phyloP scores from a whole-genome alignment of 208 protist species.

The Phytomonas sp. region DNA sequence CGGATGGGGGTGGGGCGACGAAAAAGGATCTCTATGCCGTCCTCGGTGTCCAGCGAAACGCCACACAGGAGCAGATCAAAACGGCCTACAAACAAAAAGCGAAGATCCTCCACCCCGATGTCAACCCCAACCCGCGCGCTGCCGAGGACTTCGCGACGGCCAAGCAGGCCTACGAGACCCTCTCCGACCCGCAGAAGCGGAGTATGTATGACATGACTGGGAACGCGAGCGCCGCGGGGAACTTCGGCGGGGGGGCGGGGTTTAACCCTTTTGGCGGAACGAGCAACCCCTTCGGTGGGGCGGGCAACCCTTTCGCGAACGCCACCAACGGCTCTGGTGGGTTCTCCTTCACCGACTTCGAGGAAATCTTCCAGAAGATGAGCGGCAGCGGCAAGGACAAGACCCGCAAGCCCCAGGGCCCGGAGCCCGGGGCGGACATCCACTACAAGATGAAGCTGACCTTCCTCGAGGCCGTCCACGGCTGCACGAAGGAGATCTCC shows the following conservation, averaged over 20 bases:
- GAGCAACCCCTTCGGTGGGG: slow-evolving; percentile 35
- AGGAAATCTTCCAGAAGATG: slow-evolving; percentile 88
- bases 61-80: slow-evolving; percentile 80
- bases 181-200: slow-evolving; percentile 83
- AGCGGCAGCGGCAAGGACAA: slow-evolving; percentile 77
- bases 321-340: slow-evolving; percentile 21
- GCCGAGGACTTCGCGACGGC: slow-evolving; percentile 84
- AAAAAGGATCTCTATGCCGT: slow-evolving; percentile 80
- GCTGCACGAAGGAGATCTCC: slow-evolving; percentile 81
- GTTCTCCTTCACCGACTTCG: slow-evolving; percentile 85
- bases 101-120: slow-evolving; percentile 84
- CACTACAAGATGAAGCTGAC: slow-evolving; percentile 73
- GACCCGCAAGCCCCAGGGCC: slow-evolving; percentile 71
- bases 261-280: slow-evolving; percentile 51
- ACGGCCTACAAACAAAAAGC: slow-evolving; percentile 78
- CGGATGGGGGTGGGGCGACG: slow-evolving; percentile 19
- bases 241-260: slow-evolving; percentile 25
- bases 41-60: slow-evolving; percentile 69
- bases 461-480: slow-evolving; percentile 85
- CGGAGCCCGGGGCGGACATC: slow-evolving; percentile 80
- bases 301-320: slow-evolving; percentile 54
- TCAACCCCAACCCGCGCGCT: slow-evolving; percentile 69
- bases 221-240: slow-evolving; percentile 40
- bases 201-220: slow-evolving; percentile 90
- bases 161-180: slow-evolving; percentile 88